Percentiles rank a stretch among this genome's conserved stretches.
Evolutionary conservation across 2,329 filamentous ascomycete genomes (phyloP).

Genomic region (Zelopaecilomyces penicillatus): DNA sequence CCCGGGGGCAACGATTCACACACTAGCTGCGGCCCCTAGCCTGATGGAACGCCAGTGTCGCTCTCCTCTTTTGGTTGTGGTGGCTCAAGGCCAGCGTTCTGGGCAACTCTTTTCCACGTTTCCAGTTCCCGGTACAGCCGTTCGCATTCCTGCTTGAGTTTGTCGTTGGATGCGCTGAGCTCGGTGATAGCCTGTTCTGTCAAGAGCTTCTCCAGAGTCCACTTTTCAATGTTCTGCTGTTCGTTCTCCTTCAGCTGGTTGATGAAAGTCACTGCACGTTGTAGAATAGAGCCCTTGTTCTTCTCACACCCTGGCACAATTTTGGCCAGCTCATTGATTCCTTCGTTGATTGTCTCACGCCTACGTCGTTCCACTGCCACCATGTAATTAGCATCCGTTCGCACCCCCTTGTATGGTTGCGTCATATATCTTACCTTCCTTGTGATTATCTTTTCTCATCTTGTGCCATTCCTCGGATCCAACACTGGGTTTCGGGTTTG

Average conservation of each 20-base stretch:
- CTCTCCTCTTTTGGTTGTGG: conserved; percentile 31
- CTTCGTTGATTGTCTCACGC: conserved; percentile 96
- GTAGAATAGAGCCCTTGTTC: conserved; percentile 95
- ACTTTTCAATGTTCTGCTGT: conserved; percentile 87
- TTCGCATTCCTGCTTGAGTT: conserved; percentile 73
- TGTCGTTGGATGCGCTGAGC: conserved; percentile 78
- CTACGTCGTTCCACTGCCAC: conserved; percentile 81
- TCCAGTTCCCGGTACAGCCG: conserved; percentile 69
- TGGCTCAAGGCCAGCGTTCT: conserved; percentile 47
- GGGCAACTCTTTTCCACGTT: conserved; percentile 65
- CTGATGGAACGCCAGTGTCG: conserved; percentile 16
- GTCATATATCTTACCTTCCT: conserved; percentile 63
- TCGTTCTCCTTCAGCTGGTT: conserved; percentile 91
- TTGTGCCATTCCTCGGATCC: conserved; percentile 98
- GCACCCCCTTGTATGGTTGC: too few species aligned
- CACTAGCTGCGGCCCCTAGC: conserved; percentile 15
- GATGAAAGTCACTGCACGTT: conserved; percentile 90
- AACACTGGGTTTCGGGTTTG: conserved; percentile 69
- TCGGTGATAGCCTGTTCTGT: conserved; percentile 86
- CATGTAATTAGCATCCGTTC: not conserved
- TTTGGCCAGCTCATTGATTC: conserved; percentile 95
- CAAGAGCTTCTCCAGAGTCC: conserved; percentile 82
- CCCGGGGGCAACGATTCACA: too few species aligned
- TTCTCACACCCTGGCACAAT: conserved; percentile 97
- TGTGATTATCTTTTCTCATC: conserved; percentile 93